Evolutionary conservation across 129 eudicot genomes (phyloP).

Genomic region (Saussurea involucrata): DNA sequence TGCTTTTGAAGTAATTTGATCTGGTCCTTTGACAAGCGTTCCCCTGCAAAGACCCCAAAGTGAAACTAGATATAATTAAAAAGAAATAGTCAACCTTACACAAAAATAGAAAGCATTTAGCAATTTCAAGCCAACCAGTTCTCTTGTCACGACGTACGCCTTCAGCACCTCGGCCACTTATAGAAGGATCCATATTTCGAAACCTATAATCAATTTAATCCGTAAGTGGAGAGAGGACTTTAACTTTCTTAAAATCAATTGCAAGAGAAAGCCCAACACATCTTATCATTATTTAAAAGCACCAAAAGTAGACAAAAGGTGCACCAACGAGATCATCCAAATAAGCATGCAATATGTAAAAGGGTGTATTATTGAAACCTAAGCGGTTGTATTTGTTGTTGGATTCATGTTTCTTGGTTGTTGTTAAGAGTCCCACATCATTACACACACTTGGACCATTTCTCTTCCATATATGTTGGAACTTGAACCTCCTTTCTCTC

Average conservation of each 20-base stretch:
- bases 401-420: too few relatives aligned
- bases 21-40: conserved; percentile 78
- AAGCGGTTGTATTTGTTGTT: neutral
- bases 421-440: too few relatives aligned
- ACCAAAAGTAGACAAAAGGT: neutral
- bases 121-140: conserved; percentile 42
- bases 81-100: neutral
- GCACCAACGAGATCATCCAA: neutral
- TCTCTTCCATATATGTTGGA: too few relatives aligned
- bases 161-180: conserved; percentile 83
- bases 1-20: conserved; percentile 59
- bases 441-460: too few relatives aligned
- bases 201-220: conserved; percentile 44
- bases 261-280: neutral
- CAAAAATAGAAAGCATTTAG: neutral
- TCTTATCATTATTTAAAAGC: neutral
- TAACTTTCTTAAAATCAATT: neutral
- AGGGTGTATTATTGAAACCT: neutral
- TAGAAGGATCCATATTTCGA: conserved; percentile 72
- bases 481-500: too few relatives aligned
- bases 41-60: conserved; percentile 44
- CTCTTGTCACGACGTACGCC: conserved; percentile 71
- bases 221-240: conserved; percentile 4
- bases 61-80: neutral
- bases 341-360: neutral